phyloP scores from a whole-genome alignment of 2,329 filamentous ascomycete genomes.

The Pyrenochaeta sp. region DNA sequence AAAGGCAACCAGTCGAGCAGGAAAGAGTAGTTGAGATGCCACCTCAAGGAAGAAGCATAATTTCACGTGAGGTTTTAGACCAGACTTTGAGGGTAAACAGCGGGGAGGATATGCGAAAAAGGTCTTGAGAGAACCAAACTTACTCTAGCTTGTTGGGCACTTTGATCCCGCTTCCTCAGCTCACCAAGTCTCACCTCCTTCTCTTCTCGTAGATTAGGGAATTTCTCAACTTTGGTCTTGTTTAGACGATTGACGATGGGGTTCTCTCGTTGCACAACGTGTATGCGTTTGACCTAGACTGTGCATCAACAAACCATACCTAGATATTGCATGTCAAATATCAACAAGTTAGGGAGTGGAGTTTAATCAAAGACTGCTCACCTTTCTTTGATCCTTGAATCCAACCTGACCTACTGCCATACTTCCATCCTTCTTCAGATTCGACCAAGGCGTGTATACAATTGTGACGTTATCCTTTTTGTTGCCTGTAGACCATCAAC shows the following conservation, averaged over 20 bases:
- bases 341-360: not conserved
- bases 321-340: not conserved
- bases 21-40: too few species aligned
- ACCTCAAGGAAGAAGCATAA: too few species aligned
- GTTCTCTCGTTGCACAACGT: constrained; percentile 84
- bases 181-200: constrained; percentile 78
- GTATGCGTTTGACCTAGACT: constrained; percentile 76
- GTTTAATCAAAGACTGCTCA: constrained; percentile 24
- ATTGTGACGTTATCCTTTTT: constrained; percentile 98
- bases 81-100: not conserved
- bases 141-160: constrained; percentile 69
- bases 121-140: constrained; percentile 18
- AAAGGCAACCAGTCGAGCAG: too few species aligned
- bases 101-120: not conserved
- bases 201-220: constrained; percentile 83
- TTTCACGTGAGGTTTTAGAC: too few species aligned
- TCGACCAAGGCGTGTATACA: constrained; percentile 98
- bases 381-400: constrained; percentile 86
- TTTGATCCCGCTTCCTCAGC: constrained; percentile 75
- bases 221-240: constrained; percentile 91
- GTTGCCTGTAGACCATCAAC: constrained; percentile 70
- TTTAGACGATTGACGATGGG: constrained; percentile 95
- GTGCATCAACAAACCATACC: not conserved
- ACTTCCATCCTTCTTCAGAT: constrained; percentile 91
- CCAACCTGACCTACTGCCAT: constrained; percentile 96